Evolutionary conservation across 495 filamentous ascomycete species (phyloP).

Genomic region (Neurospora sp.): DNA sequence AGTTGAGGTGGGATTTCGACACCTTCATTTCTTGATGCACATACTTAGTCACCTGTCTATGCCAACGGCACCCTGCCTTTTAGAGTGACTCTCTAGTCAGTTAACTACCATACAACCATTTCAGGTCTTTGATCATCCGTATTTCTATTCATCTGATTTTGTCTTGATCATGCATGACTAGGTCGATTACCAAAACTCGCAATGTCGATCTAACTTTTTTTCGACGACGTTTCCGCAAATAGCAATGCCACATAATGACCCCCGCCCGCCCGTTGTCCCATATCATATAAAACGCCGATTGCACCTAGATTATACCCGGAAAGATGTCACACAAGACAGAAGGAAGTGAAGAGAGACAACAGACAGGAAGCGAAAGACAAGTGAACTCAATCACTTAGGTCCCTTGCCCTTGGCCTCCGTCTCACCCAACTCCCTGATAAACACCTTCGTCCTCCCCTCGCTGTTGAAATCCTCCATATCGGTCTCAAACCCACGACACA

Average conservation of each 20-base stretch:
- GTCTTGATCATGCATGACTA: neutral
- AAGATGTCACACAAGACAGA: neutral
- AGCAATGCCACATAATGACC: neutral
- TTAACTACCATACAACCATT: neutral
- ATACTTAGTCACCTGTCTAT: neutral
- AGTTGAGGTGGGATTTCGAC: neutral
- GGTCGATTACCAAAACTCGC: neutral
- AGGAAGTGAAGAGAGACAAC: neutral
- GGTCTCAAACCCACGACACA: constrained; percentile 88
- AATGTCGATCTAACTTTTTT: neutral
- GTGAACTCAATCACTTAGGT: constrained; percentile 29
- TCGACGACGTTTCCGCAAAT: neutral
- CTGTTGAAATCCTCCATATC: constrained; percentile 66
- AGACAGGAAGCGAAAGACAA: neutral
- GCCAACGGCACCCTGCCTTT: too few species aligned
- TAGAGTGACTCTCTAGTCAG: neutral
- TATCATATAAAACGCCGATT: neutral
- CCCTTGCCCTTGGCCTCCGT: constrained; percentile 85
- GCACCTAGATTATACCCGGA: neutral
- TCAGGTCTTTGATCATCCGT: neutral
- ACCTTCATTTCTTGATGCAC: neutral
- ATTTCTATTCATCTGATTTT: neutral
- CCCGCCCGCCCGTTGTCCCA: neutral
- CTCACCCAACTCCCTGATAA: constrained; percentile 72
- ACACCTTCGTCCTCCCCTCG: constrained; percentile 63